Conservation (phyloP, 441 rosid species). For the Isatis lusitanica region DNA sequence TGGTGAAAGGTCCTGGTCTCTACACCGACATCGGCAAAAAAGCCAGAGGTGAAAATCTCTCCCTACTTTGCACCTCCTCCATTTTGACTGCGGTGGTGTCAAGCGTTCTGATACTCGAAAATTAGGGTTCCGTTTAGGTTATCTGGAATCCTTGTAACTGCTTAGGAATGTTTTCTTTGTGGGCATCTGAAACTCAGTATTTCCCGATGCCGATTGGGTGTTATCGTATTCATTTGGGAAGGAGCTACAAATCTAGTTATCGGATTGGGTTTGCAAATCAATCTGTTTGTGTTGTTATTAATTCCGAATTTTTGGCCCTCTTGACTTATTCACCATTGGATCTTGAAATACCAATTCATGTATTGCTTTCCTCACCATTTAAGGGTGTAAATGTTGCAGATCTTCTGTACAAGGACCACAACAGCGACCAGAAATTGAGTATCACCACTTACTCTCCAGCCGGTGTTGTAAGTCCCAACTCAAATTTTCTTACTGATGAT, state of each 20-base stretch:
- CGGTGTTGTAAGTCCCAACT: constrained; percentile 59
- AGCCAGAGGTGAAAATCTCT: constrained; percentile 61
- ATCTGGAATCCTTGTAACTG: not conserved
- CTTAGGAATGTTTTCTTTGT: not conserved
- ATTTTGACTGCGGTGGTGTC: not conserved
- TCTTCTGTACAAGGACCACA: constrained; percentile 90
- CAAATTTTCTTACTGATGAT: too few relatives aligned
- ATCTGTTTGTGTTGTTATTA: not conserved
- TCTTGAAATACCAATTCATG: constrained; percentile 1
- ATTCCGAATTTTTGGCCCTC: not conserved
- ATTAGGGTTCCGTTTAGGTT: not conserved
- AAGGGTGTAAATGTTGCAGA: constrained; percentile 38
- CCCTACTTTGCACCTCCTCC: not conserved
- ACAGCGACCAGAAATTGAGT: constrained; percentile 83
- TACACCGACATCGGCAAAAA: constrained; percentile 94
- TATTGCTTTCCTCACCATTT: not conserved
- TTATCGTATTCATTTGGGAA: not conserved
- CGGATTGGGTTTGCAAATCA: not conserved
- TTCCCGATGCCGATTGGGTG: not conserved
- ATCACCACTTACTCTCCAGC: constrained; percentile 72
- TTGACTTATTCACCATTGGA: too few relatives aligned
- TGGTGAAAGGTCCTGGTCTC: constrained; percentile 97
- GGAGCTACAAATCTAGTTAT: too few relatives aligned
- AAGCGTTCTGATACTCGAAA: not conserved
- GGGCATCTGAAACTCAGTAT: not conserved